These are phyloP conservation scores for Calonectria hongkongensis DNA, from an alignment of 2,329 filamentous ascomycete genomes.

Conservation along the genomic window DNA sequence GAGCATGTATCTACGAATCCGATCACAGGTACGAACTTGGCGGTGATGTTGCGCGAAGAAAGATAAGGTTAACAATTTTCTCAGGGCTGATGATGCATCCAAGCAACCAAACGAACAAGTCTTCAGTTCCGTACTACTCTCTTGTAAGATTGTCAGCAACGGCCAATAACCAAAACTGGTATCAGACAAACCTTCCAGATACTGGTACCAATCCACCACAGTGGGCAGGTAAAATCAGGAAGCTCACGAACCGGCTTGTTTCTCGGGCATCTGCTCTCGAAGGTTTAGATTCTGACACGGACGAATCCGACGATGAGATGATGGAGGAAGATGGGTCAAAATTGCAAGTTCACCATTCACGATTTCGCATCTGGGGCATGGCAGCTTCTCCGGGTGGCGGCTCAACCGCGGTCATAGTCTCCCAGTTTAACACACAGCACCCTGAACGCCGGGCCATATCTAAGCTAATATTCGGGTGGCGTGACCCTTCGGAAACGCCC, in stretches of 20 bases:
- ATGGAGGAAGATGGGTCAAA: constrained; percentile 59
- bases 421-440: constrained; percentile 68
- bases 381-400: constrained; percentile 71
- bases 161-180: constrained; percentile 70
- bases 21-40: constrained; percentile 44
- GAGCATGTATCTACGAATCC: constrained; percentile 59
- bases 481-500: constrained; percentile 41
- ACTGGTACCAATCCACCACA: constrained; percentile 56
- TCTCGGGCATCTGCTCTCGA: constrained; percentile 67
- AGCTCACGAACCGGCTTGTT: constrained; percentile 66
- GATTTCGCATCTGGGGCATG: constrained; percentile 73
- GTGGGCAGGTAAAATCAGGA: constrained; percentile 70
- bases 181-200: constrained; percentile 68
- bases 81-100: constrained; percentile 68
- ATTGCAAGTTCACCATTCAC: constrained; percentile 68
- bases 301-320: constrained; percentile 56
- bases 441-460: constrained; percentile 65
- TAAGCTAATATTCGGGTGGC: constrained; percentile 62
- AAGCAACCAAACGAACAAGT: constrained; percentile 49
- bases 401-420: constrained; percentile 70
- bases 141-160: constrained; percentile 73
- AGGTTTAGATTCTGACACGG: constrained; percentile 58
- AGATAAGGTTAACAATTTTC: constrained; percentile 27
- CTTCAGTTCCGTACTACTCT: constrained; percentile 68
- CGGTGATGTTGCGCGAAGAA: too few relatives aligned